phyloP scores from a whole-genome alignment of 2,329 filamentous ascomycete genomes.

The Zymoseptoria brevis region DNA sequence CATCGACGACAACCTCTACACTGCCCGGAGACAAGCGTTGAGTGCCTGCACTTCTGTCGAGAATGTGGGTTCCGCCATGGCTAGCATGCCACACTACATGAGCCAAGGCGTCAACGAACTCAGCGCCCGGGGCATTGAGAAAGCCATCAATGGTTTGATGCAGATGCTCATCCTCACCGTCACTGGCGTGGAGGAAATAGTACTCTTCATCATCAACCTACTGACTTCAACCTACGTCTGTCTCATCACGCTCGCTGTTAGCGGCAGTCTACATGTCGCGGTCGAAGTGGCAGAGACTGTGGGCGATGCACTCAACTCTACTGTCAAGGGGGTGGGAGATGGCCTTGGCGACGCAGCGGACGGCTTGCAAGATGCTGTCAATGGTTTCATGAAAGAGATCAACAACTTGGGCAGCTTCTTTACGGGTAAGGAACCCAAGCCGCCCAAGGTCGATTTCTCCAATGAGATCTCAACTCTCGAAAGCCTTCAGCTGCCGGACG shows the following conservation, averaged over 20 bases:
- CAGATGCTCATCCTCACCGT: slow-evolving; percentile 69
- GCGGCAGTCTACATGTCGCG: slow-evolving; percentile 67
- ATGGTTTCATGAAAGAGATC: slow-evolving; percentile 48
- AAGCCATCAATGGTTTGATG: slow-evolving; percentile 71
- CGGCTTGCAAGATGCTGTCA: slow-evolving; percentile 45
- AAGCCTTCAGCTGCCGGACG: slow-evolving; percentile 59
- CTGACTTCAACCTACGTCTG: slow-evolving; percentile 86
- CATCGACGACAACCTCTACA: slow-evolving; percentile 64
- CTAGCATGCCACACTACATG: slow-evolving; percentile 96
- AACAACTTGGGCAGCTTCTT: slow-evolving; percentile 35
- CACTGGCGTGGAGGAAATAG: slow-evolving; percentile 75
- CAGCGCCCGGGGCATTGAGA: slow-evolving; percentile 70
- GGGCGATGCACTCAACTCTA: slow-evolving; percentile 52
- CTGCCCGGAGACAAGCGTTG: slow-evolving; percentile 72
- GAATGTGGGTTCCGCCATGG: slow-evolving; percentile 87
- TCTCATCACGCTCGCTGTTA: slow-evolving; percentile 73
- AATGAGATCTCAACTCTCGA: slow-evolving; percentile 58
- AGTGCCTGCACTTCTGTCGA: slow-evolving; percentile 88
- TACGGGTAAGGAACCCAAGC: slow-evolving; percentile 32
- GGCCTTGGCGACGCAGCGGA: slow-evolving; percentile 40
- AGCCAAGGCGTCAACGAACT: slow-evolving; percentile 81
- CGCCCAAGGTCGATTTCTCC: slow-evolving; percentile 57
- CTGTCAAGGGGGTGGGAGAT: slow-evolving; percentile 50
- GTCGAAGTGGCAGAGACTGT: slow-evolving; percentile 55
- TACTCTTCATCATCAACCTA: slow-evolving; percentile 88